Conservation (phyloP, 306 rosid genomes). For the Citrullus colocynthis region DNA sequence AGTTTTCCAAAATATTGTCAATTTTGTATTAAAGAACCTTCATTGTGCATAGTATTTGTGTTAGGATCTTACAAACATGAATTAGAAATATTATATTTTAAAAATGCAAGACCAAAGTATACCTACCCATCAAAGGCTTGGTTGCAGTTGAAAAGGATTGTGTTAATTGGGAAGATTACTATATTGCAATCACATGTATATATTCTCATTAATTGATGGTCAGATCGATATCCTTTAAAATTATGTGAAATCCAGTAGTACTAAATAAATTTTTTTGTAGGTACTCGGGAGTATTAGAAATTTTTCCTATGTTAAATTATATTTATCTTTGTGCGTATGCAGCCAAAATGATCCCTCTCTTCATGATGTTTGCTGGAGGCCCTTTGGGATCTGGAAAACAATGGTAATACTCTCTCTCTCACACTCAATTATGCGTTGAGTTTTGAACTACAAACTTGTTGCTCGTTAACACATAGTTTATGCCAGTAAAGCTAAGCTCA, state of each 20-base stretch:
- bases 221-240: too few relatives aligned
- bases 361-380: conserved; percentile 94
- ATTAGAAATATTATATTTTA: too few relatives aligned
- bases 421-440: background rate
- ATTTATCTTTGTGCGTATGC: conserved; percentile 26
- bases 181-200: too few relatives aligned
- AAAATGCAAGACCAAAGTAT: background rate
- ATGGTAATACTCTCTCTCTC: conserved; percentile 38
- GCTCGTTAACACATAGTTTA: too few relatives aligned
- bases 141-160: conserved; percentile 1
- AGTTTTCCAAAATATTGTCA: too few relatives aligned
- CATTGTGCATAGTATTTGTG: background rate
- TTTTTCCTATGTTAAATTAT: background rate
- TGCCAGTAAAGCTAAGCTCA: too few relatives aligned
- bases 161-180: background rate
- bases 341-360: conserved; percentile 96
- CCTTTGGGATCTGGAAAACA: conserved; percentile 93
- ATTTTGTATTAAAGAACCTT: background rate
- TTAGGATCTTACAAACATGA: background rate
- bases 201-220: too few relatives aligned
- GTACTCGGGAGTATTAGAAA: too few relatives aligned
- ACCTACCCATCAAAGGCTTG: background rate
- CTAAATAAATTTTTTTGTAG: too few relatives aligned
- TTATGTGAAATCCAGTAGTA: too few relatives aligned
- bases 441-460: too few relatives aligned